Percentiles rank a stretch among this genome's conserved stretches.
These are phyloP conservation scores for Taiozyma sp. DNA, from an alignment of 1,139 yeast species.

Conservation along the genomic window DNA sequence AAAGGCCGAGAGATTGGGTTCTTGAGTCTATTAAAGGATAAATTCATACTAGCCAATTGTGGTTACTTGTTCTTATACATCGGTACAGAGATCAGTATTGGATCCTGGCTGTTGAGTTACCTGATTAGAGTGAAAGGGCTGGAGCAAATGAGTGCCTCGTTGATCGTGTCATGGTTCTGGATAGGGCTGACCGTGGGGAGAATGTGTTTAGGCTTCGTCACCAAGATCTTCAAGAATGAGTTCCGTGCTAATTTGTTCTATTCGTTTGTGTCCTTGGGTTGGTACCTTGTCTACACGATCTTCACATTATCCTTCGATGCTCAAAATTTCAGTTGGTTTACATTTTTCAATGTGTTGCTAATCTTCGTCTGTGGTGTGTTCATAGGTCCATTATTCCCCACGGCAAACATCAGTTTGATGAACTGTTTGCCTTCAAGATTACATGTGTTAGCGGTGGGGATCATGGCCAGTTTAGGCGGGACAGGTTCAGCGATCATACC, in stretches of 20 bases:
- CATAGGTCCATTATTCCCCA: slow-evolving; percentile 80
- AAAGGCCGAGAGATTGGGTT: slow-evolving; percentile 18
- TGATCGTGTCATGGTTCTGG: slow-evolving; percentile 63
- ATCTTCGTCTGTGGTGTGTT: slow-evolving; percentile 58
- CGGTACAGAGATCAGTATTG: slow-evolving; percentile 67
- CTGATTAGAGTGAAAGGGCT: slow-evolving; percentile 43
- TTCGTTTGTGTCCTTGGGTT: slow-evolving; percentile 21
- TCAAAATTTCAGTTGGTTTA: slow-evolving; percentile 5
- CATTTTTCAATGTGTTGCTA: slow-evolving; percentile 28
- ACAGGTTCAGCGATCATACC: slow-evolving; percentile 77
- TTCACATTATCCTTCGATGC: slow-evolving; percentile 12
- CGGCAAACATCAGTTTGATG: slow-evolving; percentile 61
- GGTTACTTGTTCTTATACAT: slow-evolving; percentile 50
- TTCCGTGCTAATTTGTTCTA: slow-evolving; percentile 42
- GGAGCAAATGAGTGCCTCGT: slow-evolving; percentile 44
- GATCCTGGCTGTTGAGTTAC: slow-evolving; percentile 62
- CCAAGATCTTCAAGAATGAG: slow-evolving; percentile 45
- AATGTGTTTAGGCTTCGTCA: slow-evolving; percentile 51
- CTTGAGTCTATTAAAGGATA: slow-evolving; percentile 35
- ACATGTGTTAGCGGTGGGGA: slow-evolving; percentile 68
- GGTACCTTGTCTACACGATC: slow-evolving; percentile 19
- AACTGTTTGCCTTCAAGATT: slow-evolving; percentile 54
- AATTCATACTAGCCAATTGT: slow-evolving; percentile 43
- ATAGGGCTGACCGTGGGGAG: slow-evolving; percentile 60
- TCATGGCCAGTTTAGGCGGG: slow-evolving; percentile 75